Conservation (phyloP, 1,284 basidiomycete species). For the Microstroma glucosiphilum region DNA sequence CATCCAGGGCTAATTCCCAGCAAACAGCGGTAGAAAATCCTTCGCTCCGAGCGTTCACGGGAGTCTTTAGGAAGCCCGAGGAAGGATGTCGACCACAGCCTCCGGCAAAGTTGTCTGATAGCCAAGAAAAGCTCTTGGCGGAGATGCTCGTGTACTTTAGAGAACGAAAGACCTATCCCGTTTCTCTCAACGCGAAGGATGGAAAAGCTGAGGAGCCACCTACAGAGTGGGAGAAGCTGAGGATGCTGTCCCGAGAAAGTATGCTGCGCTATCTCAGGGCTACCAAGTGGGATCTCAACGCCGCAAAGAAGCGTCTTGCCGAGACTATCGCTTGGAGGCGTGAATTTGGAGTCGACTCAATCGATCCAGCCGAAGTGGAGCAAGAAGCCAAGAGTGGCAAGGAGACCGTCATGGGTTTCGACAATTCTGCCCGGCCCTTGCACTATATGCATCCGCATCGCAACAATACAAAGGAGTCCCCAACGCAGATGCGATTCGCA, state of each 20-base stretch:
- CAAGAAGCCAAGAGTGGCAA: slow-evolving; percentile 52
- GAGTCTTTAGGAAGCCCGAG: slow-evolving; percentile 32
- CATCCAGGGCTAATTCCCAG: not conserved
- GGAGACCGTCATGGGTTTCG: slow-evolving; percentile 51
- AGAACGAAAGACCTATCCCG: slow-evolving; percentile 25
- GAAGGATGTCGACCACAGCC: slow-evolving; percentile 24
- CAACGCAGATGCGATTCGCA: slow-evolving; percentile 51
- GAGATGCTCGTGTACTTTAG: slow-evolving; percentile 33
- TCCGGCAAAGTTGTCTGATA: slow-evolving; percentile 25
- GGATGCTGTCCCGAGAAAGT: slow-evolving; percentile 45
- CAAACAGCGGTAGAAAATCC: slow-evolving; percentile 1
- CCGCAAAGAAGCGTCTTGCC: slow-evolving; percentile 48
- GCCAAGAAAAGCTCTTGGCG: slow-evolving; percentile 33
- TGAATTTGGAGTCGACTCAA: slow-evolving; percentile 51
- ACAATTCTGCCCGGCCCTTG: slow-evolving; percentile 50
- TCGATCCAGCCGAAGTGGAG: slow-evolving; percentile 41
- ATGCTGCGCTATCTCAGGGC: slow-evolving; percentile 51
- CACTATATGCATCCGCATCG: slow-evolving; percentile 53
- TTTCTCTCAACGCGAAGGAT: slow-evolving; percentile 19
- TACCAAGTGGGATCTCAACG: slow-evolving; percentile 50
- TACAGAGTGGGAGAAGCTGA: slow-evolving; percentile 46
- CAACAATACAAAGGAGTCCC: slow-evolving; percentile 44
- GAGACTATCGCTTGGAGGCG: slow-evolving; percentile 52
- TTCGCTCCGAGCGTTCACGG: slow-evolving; percentile 16
- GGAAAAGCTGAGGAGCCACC: slow-evolving; percentile 24